Evolutionary conservation across 768 basidiomycete species (phyloP).

Genomic region (Mycena indigotica): DNA sequence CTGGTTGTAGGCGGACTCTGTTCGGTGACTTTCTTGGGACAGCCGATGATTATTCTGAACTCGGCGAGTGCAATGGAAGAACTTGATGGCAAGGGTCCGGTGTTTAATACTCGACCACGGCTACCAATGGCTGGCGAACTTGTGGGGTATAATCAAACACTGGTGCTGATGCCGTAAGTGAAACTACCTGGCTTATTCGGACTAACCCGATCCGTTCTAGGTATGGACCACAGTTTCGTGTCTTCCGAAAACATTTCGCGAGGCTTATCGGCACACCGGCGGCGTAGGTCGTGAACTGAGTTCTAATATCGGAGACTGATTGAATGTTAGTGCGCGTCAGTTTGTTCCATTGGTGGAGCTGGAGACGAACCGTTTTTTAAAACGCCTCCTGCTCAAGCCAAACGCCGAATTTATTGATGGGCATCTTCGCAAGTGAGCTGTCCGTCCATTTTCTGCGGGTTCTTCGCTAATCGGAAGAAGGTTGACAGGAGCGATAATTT

Average conservation of each 20-base stretch:
- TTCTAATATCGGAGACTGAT: too few relatives aligned
- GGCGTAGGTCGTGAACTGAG: slow-evolving; percentile 17
- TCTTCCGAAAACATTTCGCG: slow-evolving; percentile 47
- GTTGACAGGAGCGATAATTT: slow-evolving; percentile 54
- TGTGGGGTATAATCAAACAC: slow-evolving; percentile 47
- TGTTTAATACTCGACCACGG: slow-evolving; percentile 51
- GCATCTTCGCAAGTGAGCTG: slow-evolving; percentile 46
- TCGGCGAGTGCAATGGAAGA: slow-evolving; percentile 45
- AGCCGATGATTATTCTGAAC: slow-evolving; percentile 52
- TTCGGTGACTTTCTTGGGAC: slow-evolving; percentile 45
- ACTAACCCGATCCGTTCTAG: not conserved
- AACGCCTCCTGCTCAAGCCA: slow-evolving; percentile 35
- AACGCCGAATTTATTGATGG: slow-evolving; percentile 28
- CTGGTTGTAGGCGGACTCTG: slow-evolving; percentile 36
- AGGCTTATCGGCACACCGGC: slow-evolving; percentile 41
- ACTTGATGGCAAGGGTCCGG: slow-evolving; percentile 48
- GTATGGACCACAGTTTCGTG: slow-evolving; percentile 46
- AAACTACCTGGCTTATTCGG: not conserved
- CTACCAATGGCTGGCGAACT: slow-evolving; percentile 56
- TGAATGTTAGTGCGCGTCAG: slow-evolving; percentile 27
- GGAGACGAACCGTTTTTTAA: slow-evolving; percentile 40
- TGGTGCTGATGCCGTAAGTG: slow-evolving; percentile 41
- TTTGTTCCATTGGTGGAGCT: slow-evolving; percentile 37
- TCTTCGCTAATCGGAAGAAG: slow-evolving; percentile 27
- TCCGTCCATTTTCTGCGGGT: not conserved